A percentile compares a stretch with the other conserved stretches of the same genome.
Conservation (phyloP, 73 alveolate genomes). For the Uronychia setigera region DNA sequence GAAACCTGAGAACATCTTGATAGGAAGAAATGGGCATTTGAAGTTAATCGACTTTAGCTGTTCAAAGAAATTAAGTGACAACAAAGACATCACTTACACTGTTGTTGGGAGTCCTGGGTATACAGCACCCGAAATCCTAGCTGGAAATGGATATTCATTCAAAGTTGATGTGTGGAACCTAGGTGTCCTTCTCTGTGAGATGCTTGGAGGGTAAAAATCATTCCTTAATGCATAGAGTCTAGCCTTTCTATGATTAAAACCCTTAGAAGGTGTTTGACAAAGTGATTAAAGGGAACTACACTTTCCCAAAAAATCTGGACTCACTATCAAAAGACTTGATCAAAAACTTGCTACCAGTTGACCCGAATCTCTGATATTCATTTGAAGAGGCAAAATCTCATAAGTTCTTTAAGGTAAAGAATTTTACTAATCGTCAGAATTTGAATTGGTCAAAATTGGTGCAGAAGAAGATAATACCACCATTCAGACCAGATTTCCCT, state of each 20-base stretch:
- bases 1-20: conserved; percentile 20
- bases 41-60: conserved; percentile 39
- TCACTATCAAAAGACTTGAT: conserved; percentile 48
- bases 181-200: conserved; percentile 52
- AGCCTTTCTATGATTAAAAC: conserved; percentile 38
- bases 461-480: conserved; percentile 51
- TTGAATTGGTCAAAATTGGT: conserved; percentile 50
- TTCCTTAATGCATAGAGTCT: conserved; percentile 29
- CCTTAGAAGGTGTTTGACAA: conserved; percentile 25
- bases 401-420: conserved; percentile 21
- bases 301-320: conserved; percentile 60
- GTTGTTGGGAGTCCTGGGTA: conserved; percentile 34
- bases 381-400: conserved; percentile 47
- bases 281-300: conserved; percentile 22
- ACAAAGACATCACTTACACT: conserved; percentile 38
- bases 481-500: conserved; percentile 46
- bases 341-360: conserved; percentile 45
- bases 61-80: conserved; percentile 24
- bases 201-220: neutral
- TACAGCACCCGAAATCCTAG: conserved; percentile 35
- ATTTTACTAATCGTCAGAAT: neutral
- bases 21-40: conserved; percentile 48
- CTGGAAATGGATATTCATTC: neutral
- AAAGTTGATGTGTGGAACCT: conserved; percentile 53
- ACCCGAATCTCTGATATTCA: conserved; percentile 48